Evolutionary conservation across 176 grass and related monocot genomes (phyloP).

Genomic region (Areca catechu): DNA sequence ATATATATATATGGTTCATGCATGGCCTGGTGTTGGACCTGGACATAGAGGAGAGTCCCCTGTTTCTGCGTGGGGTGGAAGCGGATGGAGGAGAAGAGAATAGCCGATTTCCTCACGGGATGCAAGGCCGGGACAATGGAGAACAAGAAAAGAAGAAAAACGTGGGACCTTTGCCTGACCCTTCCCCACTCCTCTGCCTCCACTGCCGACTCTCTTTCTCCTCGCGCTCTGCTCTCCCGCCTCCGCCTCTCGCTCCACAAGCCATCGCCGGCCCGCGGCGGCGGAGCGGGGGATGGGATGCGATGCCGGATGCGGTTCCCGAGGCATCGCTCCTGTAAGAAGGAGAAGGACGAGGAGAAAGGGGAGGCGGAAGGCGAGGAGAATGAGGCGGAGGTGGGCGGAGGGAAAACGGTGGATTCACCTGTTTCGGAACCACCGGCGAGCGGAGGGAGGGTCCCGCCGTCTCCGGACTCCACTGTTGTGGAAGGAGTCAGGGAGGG

Average conservation of each 20-base stretch:
- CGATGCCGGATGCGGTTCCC: slow-evolving; percentile 28
- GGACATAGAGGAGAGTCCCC: background rate
- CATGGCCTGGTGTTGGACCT: background rate
- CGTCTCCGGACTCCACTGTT: too few relatives aligned
- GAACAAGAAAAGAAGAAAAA: slow-evolving; percentile 1
- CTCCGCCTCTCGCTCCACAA: background rate
- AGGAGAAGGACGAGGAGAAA: slow-evolving; percentile 6
- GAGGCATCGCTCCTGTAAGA: slow-evolving; percentile 1
- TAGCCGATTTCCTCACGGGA: background rate
- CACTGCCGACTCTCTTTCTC: slow-evolving; percentile 6
- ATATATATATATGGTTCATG: background rate
- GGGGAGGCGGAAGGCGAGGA: slow-evolving; percentile 15
- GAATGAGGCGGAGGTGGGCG: background rate
- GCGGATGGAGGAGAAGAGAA: background rate
- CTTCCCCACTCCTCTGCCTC: slow-evolving; percentile 4
- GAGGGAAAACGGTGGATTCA: background rate
- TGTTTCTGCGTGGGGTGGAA: slow-evolving; percentile 7
- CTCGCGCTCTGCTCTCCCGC: slow-evolving; percentile 2
- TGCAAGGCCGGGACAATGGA: background rate
- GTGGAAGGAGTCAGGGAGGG: slow-evolving; percentile 4
- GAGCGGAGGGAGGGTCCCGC: too few relatives aligned
- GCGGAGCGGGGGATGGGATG: background rate
- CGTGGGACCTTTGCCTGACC: slow-evolving; percentile 9
- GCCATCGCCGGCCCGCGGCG: background rate
- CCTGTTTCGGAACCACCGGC: background rate